These are phyloP conservation scores for Candida albicans DNA, from an alignment of 1,139 yeast genomes.

Conservation along the genomic window DNA sequence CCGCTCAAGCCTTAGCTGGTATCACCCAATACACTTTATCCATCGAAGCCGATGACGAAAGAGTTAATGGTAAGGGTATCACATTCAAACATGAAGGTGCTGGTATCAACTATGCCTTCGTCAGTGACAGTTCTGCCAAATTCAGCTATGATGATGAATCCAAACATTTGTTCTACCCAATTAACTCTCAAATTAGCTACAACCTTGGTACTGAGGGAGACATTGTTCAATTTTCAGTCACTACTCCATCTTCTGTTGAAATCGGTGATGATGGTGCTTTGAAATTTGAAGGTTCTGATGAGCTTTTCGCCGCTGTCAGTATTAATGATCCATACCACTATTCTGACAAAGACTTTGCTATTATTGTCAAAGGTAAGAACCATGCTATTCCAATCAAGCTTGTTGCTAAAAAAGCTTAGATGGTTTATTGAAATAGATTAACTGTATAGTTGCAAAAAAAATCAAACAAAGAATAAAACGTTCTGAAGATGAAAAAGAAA, in stretches of 20 bases:
- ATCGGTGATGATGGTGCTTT: slow-evolving; percentile 12
- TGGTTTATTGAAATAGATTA: too few species aligned
- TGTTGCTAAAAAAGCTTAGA: background rate
- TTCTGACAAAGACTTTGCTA: slow-evolving; percentile 28
- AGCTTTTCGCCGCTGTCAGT: slow-evolving; percentile 40
- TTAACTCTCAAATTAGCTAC: background rate
- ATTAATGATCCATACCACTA: slow-evolving; percentile 41
- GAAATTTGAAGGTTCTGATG: slow-evolving; percentile 25
- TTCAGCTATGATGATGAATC: background rate
- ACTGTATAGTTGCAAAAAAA: too few species aligned
- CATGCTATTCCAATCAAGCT: slow-evolving; percentile 17
- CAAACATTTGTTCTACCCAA: background rate
- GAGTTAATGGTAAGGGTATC: slow-evolving; percentile 28
- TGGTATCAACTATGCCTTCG: slow-evolving; percentile 46
- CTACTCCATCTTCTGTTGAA: slow-evolving; percentile 7
- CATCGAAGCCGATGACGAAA: slow-evolving; percentile 21
- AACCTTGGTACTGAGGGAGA: slow-evolving; percentile 10
- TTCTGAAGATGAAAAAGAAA: too few species aligned
- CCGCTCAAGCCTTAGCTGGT: slow-evolving; percentile 21
- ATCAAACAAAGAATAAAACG: too few species aligned
- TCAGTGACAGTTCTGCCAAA: slow-evolving; percentile 13
- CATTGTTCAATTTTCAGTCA: slow-evolving; percentile 2
- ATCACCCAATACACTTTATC: slow-evolving; percentile 15
- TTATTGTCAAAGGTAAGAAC: slow-evolving; percentile 15
- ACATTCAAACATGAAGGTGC: slow-evolving; percentile 52